A percentile compares a stretch with the other conserved stretches of the same genome.
Evolutionary conservation across 768 basidiomycete species (phyloP).

Genomic region (Pleurotus tuber-regium): DNA sequence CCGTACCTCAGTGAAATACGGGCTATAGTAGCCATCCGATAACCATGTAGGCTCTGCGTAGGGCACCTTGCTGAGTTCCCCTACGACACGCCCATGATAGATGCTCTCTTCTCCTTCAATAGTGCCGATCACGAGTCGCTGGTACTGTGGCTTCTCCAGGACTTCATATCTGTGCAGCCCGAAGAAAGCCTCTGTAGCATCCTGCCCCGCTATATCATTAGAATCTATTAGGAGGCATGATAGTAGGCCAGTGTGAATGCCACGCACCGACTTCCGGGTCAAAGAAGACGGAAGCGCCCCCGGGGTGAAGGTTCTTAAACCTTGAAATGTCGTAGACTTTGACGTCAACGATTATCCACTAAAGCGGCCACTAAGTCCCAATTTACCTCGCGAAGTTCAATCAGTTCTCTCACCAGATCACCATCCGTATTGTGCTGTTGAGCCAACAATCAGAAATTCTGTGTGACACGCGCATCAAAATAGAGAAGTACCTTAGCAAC

Average conservation of each 20-base stretch:
- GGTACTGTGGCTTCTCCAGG: slow-evolving; percentile 69
- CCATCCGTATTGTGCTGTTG: slow-evolving; percentile 70
- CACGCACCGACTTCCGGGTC: slow-evolving; percentile 72
- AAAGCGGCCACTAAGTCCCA: neutral
- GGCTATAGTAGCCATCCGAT: slow-evolving; percentile 63
- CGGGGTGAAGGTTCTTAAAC: slow-evolving; percentile 82
- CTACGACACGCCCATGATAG: slow-evolving; percentile 48
- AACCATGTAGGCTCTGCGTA: slow-evolving; percentile 88
- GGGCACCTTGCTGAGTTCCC: slow-evolving; percentile 71
- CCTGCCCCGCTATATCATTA: slow-evolving; percentile 66
- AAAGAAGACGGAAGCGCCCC: slow-evolving; percentile 76
- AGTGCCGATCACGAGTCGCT: slow-evolving; percentile 71
- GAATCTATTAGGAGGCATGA: neutral
- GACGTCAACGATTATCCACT: slow-evolving; percentile 85
- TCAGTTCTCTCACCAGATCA: slow-evolving; percentile 57
- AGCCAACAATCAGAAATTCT: neutral
- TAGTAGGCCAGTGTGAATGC: slow-evolving; percentile 23
- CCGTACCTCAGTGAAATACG: slow-evolving; percentile 68
- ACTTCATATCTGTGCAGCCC: slow-evolving; percentile 87
- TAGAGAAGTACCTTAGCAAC: slow-evolving; percentile 22
- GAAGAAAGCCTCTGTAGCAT: slow-evolving; percentile 87
- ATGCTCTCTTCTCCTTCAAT: slow-evolving; percentile 60
- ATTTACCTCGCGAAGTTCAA: neutral
- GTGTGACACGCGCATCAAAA: neutral
- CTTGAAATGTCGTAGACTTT: slow-evolving; percentile 82